Percentiles rank a stretch among this genome's conserved stretches.
phyloP scores from a whole-genome alignment of 108 stramenopile genomes.

The Cyclotella choctawhatcheeana region DNA sequence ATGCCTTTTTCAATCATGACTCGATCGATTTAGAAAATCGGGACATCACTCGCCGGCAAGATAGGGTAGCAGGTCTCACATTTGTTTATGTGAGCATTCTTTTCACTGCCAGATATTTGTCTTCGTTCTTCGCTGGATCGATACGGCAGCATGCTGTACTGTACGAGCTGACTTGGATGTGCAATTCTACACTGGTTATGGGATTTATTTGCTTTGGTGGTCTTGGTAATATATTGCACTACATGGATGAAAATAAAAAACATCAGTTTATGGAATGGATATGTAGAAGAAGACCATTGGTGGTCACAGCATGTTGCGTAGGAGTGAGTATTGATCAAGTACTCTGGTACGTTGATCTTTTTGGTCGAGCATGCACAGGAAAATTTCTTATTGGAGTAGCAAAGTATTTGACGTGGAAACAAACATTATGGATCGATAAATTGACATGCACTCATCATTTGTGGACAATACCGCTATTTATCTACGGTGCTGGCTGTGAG shows the following conservation, averaged over 20 bases:
- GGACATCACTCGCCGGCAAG: constrained; percentile 12
- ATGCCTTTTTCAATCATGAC: constrained; percentile 27
- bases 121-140: constrained; percentile 31
- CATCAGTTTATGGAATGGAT: constrained; percentile 8
- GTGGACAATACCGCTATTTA: constrained; percentile 83
- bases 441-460: constrained; percentile 83
- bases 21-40: not conserved
- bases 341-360: constrained; percentile 76
- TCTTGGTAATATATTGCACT: not conserved
- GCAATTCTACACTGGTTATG: constrained; percentile 65
- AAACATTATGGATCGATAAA: constrained; percentile 60
- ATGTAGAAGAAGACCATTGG: constrained; percentile 52
- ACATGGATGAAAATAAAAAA: not conserved
- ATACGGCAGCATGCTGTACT: constrained; percentile 49
- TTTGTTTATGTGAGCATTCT: constrained; percentile 45
- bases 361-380: constrained; percentile 43
- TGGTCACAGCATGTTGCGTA: constrained; percentile 67
- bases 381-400: constrained; percentile 78
- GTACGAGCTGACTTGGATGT: constrained; percentile 79
- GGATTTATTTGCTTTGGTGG: constrained; percentile 54
- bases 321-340: constrained; percentile 83
- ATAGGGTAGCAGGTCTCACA: constrained; percentile 27
- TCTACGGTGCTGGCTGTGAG: constrained; percentile 56
- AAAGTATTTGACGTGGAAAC: constrained; percentile 79
- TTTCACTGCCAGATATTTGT: constrained; percentile 51